phyloP scores from a whole-genome alignment of 2,329 filamentous ascomycete genomes.

The Taxawa tesnikishii region DNA sequence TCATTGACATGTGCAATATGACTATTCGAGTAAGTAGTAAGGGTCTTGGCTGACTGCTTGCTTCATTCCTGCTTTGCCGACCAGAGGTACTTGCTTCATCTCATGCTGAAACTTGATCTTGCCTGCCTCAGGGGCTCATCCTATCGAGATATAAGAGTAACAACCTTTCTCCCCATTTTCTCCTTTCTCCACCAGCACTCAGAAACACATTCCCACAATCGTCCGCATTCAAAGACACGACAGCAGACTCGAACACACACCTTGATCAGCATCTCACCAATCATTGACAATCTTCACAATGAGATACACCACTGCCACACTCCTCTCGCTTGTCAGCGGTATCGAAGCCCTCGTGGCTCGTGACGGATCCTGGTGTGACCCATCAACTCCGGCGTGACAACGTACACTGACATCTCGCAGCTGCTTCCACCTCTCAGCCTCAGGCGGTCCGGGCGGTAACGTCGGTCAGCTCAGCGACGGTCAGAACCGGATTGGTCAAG shows the following conservation, averaged over 20 bases:
- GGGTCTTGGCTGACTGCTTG: background rate
- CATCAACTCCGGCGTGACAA: too few relatives aligned
- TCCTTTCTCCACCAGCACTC: too few relatives aligned
- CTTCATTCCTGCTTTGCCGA: conserved; percentile 5
- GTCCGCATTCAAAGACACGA: conserved; percentile 1
- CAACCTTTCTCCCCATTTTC: conserved; percentile 1
- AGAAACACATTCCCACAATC: too few relatives aligned
- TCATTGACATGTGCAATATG: background rate
- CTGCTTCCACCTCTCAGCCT: conserved; percentile 41
- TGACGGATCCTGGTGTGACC: conserved; percentile 23
- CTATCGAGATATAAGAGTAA: conserved; percentile 2
- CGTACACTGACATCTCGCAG: too few relatives aligned
- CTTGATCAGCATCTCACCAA: background rate
- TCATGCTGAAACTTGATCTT: conserved; percentile 1
- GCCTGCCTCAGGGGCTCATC: conserved; percentile 1
- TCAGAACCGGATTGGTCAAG: conserved; percentile 46
- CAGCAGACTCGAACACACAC: background rate
- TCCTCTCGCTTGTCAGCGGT: conserved; percentile 18
- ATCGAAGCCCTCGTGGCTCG: conserved; percentile 25
- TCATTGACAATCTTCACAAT: too few relatives aligned
- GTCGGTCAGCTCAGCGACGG: conserved; percentile 51
- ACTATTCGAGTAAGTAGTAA: background rate
- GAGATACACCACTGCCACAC: too few relatives aligned
- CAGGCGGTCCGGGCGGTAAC: conserved; percentile 36
- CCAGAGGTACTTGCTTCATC: conserved; percentile 6